Conservation (phyloP, 2,329 filamentous ascomycete genomes). For the Neurospora crassa region DNA sequence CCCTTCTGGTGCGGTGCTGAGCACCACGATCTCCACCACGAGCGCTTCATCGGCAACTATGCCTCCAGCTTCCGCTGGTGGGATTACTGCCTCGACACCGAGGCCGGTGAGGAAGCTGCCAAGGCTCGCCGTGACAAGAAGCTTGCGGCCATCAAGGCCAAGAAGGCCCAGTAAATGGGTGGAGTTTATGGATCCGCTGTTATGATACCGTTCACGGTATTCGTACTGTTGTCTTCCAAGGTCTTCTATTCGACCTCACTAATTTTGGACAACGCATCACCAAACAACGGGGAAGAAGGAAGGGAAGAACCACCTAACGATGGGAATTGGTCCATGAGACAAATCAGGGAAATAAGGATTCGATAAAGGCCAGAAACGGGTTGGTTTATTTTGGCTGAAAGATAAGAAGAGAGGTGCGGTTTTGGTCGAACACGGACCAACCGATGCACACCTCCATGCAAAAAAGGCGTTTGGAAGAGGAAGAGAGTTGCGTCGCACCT, state of each 20-base stretch:
- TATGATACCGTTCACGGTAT: background rate
- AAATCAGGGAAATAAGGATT: background rate
- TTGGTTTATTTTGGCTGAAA: background rate
- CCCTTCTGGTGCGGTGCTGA: slow-evolving; percentile 97
- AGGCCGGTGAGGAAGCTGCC: slow-evolving; percentile 78
- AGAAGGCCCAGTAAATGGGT: slow-evolving; percentile 54
- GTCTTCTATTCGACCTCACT: background rate
- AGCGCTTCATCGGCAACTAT: slow-evolving; percentile 98
- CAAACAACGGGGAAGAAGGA: background rate
- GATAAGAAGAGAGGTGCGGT: background rate
- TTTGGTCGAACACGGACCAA: background rate
- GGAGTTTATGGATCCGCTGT: background rate
- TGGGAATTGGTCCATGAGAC: background rate
- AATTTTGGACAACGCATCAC: background rate
- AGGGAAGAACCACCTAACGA: background rate
- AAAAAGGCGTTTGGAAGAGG: background rate
- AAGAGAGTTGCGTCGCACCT: background rate
- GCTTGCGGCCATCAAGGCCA: slow-evolving; percentile 52
- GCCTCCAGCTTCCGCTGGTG: slow-evolving; percentile 98
- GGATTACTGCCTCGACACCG: slow-evolving; percentile 90
- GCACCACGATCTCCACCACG: slow-evolving; percentile 95
- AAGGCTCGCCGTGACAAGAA: slow-evolving; percentile 76
- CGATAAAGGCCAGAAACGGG: background rate
- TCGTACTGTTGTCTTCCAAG: background rate
- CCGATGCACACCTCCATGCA: background rate